A percentile compares a stretch with the other conserved stretches of the same genome.
Conservation (phyloP, 768 basidiomycete species). For the Suillus brevipes region DNA sequence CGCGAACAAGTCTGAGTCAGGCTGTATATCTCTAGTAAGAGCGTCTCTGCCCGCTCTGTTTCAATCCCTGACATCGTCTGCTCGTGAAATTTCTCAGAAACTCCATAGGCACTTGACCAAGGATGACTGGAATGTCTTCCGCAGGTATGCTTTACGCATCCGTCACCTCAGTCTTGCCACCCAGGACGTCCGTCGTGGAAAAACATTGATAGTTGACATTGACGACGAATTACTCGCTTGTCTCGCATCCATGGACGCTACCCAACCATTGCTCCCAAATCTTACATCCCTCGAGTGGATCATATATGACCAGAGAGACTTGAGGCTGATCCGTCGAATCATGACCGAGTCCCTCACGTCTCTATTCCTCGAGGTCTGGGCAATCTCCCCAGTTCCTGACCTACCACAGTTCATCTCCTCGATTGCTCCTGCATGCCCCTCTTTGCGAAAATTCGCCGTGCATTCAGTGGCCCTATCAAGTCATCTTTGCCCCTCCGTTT, state of each 20-base stretch:
- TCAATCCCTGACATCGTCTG: neutral
- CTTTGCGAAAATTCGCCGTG: neutral
- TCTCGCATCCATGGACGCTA: constrained; percentile 5
- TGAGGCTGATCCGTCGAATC: neutral
- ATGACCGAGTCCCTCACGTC: constrained; percentile 2
- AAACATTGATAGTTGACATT: constrained; percentile 2
- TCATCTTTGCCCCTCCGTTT: neutral
- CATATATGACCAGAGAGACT: neutral
- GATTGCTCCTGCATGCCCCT: neutral
- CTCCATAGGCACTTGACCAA: constrained; percentile 28
- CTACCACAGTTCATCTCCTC: constrained; percentile 4
- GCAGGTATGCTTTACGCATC: constrained; percentile 23
- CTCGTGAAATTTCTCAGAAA: constrained; percentile 12
- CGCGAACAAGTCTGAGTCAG: constrained; percentile 5
- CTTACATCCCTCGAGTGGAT: constrained; percentile 27
- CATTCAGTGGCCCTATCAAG: neutral
- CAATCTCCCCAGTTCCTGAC: neutral
- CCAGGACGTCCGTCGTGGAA: neutral
- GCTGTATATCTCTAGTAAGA: neutral
- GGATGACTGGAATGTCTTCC: constrained; percentile 31
- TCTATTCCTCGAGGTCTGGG: constrained; percentile 1
- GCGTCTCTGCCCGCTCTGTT: neutral
- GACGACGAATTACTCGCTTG: neutral
- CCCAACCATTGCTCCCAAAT: constrained; percentile 28
- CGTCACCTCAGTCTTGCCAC: constrained; percentile 1